Evolutionary conservation across 2,329 filamentous ascomycete genomes (phyloP).

Genomic region (Colletotrichum australisinense): DNA sequence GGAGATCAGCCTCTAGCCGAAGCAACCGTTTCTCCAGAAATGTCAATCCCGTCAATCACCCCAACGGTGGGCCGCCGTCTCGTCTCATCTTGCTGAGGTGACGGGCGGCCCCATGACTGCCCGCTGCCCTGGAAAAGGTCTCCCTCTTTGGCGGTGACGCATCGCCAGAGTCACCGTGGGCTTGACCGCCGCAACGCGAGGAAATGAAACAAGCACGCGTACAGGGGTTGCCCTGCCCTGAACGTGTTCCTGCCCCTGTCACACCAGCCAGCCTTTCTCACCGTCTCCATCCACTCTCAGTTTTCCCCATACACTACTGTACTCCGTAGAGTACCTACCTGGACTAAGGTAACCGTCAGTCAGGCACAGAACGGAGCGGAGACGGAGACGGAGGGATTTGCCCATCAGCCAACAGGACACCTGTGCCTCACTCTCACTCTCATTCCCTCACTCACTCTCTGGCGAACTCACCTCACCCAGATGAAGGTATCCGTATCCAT

Average conservation of each 20-base stretch:
- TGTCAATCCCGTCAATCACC: not conserved
- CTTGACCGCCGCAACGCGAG: slow-evolving; percentile 33
- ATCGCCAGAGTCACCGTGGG: slow-evolving; percentile 34
- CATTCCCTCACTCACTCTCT: too few relatives aligned
- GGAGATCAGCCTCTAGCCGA: not conserved
- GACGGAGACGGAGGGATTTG: not conserved
- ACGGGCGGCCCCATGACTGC: not conserved
- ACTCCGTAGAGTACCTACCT: not conserved
- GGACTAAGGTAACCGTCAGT: too few relatives aligned
- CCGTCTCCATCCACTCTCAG: not conserved
- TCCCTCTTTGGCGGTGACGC: slow-evolving; percentile 34
- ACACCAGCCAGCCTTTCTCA: not conserved
- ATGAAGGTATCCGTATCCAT: not conserved
- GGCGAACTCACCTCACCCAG: slow-evolving; percentile 9
- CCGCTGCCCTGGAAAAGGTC: not conserved
- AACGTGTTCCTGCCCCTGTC: slow-evolving; percentile 27
- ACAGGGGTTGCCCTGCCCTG: slow-evolving; percentile 9
- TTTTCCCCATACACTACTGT: not conserved
- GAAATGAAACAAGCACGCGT: slow-evolving; percentile 37
- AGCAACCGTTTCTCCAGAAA: not conserved
- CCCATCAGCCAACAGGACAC: not conserved
- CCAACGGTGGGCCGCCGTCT: not conserved
- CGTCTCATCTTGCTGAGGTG: not conserved
- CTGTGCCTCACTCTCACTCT: too few relatives aligned
- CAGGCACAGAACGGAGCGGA: not conserved